Percentiles rank a stretch among this genome's conserved stretches.
These are phyloP conservation scores for Quercus ilex DNA, from an alignment of 306 rosid species.

Conservation along the genomic window DNA sequence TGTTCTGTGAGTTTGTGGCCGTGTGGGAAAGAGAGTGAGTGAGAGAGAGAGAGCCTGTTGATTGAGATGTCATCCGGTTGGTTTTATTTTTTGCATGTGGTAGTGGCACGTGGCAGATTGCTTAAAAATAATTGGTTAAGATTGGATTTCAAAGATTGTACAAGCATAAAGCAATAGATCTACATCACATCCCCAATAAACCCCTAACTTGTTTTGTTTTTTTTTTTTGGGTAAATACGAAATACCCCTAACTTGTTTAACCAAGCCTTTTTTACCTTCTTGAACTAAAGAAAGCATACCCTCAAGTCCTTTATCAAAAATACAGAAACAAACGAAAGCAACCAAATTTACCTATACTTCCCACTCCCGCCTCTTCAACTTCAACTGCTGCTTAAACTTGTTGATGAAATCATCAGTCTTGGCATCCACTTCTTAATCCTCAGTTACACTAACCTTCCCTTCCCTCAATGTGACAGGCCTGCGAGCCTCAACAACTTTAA, in stretches of 20 bases:
- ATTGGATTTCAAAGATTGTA: conserved; percentile 32
- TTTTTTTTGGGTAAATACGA: no score
- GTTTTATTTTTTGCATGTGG: background rate
- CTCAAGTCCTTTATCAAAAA: conserved; percentile 1
- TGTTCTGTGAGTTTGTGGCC: background rate
- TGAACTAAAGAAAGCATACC: background rate
- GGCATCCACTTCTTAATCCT: conserved; percentile 64
- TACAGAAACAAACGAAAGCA: background rate
- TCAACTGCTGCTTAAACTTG: conserved; percentile 71
- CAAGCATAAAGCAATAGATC: background rate
- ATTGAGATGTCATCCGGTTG: background rate
- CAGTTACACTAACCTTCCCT: conserved; percentile 17
- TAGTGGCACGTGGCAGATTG: conserved; percentile 22
- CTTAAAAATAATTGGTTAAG: conserved; percentile 36
- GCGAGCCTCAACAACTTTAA: conserved; percentile 41
- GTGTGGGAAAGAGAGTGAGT: background rate
- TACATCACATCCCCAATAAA: background rate
- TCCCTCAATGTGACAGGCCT: conserved; percentile 71
- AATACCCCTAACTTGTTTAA: background rate
- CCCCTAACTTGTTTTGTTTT: background rate
- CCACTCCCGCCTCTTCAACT: conserved; percentile 59
- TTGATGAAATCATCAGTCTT: conserved; percentile 84
- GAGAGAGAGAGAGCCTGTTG: background rate
- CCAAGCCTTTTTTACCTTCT: background rate
- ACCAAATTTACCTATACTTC: conserved; percentile 9